Base-by-base conservation (phyloP, 179 eudicot species). In the Beta corolliflora region DNA sequence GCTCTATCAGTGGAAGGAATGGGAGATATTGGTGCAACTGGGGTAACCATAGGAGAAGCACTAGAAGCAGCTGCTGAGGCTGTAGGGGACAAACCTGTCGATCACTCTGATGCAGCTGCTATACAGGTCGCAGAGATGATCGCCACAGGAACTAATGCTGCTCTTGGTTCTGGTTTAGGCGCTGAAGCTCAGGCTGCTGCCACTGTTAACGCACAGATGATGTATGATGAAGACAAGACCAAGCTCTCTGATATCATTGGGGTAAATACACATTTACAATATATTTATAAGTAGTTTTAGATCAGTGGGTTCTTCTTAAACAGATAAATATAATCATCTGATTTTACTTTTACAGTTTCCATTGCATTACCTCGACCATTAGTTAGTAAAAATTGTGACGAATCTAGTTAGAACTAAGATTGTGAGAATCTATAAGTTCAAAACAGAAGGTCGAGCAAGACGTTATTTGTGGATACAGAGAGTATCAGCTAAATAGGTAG, bases 161-260 rank as follows among this genome's bases (percentile, higher is more conserved):
- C 72, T 8, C 55, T 80, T 7, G 88, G 91, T 0, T 81, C 87
- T 19, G 93, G 95, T 3, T 16, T 93, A 5, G 94, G 87, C 1
- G 89, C 95, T 1, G 76, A 84, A 21, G 97, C 97, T 12, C 93
- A 89, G 75, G 83, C 90, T 9, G 93, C 93, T 2, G 95, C 95
- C 8, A 72, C 83, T 16, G 58, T 55, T 12, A 93, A 93, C 71
- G 79, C 77, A 0, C 86, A 81, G 9, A 76, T 80, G n/a, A 25
- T 53, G 36, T 21, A 65, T 18, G 86, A 84, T 1, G 91, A 83
- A 56, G 86, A 86, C 36, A 91, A 92, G 82, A 90, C 83, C 73
- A 92, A 79, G 63, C 75, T 93, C 1, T 78, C 81, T 11, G 90
- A 91, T 15, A 80, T 91, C 71, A 45, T 90, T 25, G 85, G 76